Evolutionary conservation across 345 rosid species (phyloP), one percentile per base, ranked within the genome.

Genomic region (Triadica sebifera): DNA sequence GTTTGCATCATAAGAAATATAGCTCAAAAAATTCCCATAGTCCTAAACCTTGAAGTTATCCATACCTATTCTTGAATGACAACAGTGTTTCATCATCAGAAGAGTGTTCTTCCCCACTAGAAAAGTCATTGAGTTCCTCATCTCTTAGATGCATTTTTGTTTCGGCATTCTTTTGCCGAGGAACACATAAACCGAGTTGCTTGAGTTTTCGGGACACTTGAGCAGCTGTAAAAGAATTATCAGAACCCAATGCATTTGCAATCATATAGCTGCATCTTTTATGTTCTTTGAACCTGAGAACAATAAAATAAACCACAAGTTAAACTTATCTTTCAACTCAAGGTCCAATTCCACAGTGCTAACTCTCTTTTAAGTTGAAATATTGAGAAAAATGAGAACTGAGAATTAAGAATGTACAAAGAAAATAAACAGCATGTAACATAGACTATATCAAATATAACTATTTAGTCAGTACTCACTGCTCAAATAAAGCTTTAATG

Each of bases 131-230:
- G 37, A 56, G 80, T 68, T 83, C 82, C 74, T 87, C 88, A 50
- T 92, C 91, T 78, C 86, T 83, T 79, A 84, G 70, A 76, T 74
- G 81, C 83, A 79, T 72, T 76, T 72, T 67, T 24, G 74, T 84
- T 79, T 87, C 25, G 52, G 85, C 74, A 69, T 52, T 85, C 80
- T 85, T 86, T 66, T 72, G 74, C 65, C 41, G 78, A 64, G 88
- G 87, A 76, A 79, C 81, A 72, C 22, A 79, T 61, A 94, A 77
- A 61, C 96, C 97, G 43, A 95, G 94, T 85, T 93, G 97, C 84
- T 88, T 92, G 60, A 94, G 86, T 76, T 87, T 87, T 70, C 90
- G 89, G 47, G 96, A 84, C 78, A 95, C 77, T 82, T 95, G 96
- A 20, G 93, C 91, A 78, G 91, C 82, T 20, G 96, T 87, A 73